phyloP scores from a whole-genome alignment of 148 eudicot species.

The Camellia japonica region DNA sequence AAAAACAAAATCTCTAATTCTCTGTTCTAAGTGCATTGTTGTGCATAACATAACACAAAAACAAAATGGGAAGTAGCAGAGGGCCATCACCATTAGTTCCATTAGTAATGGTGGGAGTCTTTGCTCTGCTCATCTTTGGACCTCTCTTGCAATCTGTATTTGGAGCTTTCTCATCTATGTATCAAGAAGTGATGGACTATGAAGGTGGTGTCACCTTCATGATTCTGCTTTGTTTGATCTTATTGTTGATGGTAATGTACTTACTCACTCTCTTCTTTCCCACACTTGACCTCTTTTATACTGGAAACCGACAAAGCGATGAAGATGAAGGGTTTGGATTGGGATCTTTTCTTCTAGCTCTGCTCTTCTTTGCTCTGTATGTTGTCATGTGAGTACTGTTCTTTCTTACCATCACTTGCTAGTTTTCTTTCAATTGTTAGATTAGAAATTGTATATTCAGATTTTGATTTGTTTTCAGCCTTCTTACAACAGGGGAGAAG shows the following conservation, averaged over 20 bases:
- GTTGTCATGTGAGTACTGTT: background rate
- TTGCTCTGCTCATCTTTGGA: background rate
- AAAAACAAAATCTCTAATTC: too few relatives aligned
- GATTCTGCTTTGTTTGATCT: constrained; percentile 10
- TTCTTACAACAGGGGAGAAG: too few relatives aligned
- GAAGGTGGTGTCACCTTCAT: constrained; percentile 4
- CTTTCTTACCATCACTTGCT: background rate
- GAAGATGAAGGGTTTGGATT: constrained; percentile 20
- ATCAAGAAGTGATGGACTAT: background rate
- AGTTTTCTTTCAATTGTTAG: too few relatives aligned
- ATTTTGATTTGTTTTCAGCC: too few relatives aligned
- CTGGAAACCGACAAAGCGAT: background rate
- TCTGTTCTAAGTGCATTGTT: too few relatives aligned
- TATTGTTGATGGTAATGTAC: constrained; percentile 14
- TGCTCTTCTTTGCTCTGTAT: constrained; percentile 18
- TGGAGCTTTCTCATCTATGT: too few relatives aligned
- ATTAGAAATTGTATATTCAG: too few relatives aligned
- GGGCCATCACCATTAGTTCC: constrained; percentile 35
- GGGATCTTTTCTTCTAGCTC: constrained; percentile 22
- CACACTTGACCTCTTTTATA: background rate
- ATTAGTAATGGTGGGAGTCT: constrained; percentile 14
- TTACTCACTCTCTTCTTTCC: constrained; percentile 4
- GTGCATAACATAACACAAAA: background rate
- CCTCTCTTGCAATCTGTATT: too few relatives aligned
- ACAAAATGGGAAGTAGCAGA: constrained; percentile 9